Percentiles rank a stretch among this genome's conserved stretches.
Conservation (phyloP, 164 flowering plant species). For the Vitis labrusca region DNA sequence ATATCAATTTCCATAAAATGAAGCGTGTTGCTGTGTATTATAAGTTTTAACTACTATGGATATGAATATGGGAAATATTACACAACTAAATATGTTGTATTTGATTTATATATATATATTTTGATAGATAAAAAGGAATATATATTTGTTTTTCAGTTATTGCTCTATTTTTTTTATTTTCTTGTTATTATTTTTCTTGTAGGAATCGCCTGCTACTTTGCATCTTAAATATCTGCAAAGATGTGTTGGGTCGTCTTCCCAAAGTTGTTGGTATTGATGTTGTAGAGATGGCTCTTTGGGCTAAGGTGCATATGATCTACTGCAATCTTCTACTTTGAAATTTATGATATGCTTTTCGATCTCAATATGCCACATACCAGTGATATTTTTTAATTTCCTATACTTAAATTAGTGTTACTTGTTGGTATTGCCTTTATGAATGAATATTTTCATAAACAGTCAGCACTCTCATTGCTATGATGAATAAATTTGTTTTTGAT, state of each 20-base stretch:
- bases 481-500: no score
- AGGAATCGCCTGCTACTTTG: conserved; percentile 90
- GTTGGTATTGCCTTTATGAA: no score
- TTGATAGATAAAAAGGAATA: no score
- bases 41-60: no score
- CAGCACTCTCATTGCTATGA: no score
- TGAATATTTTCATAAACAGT: no score
- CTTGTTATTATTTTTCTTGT: conserved; percentile 17
- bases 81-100: no score
- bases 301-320: conserved; percentile 60
- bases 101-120: no score
- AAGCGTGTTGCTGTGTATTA: no score
- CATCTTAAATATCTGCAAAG: conserved; percentile 83
- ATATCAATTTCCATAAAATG: no score
- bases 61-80: no score
- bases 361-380: background rate
- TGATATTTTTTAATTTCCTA: background rate
- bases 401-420: no score
- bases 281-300: conserved; percentile 99
- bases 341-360: background rate
- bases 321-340: conserved; percentile 1
- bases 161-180: conserved; percentile 5
- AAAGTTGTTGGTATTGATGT: conserved; percentile 98
- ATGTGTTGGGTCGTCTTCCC: conserved; percentile 81
- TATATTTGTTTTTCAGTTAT: background rate